Percentiles rank a stretch among this genome's conserved stretches.
These are phyloP conservation scores for Clavaria fumosa DNA, from an alignment of 768 basidiomycete species.

Conservation along the genomic window DNA sequence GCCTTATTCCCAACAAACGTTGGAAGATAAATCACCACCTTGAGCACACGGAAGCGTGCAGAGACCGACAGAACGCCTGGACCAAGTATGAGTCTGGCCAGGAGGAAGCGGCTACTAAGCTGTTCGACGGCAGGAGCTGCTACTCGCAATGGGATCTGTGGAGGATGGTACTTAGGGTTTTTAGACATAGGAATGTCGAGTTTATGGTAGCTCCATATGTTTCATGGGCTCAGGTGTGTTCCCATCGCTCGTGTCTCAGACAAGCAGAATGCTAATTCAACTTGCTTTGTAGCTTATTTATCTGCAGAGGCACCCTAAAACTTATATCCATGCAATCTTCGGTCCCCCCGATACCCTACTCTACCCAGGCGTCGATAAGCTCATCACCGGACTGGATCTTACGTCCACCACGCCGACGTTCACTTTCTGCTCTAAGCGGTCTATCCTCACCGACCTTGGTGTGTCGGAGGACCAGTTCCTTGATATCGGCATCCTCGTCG, in stretches of 20 bases:
- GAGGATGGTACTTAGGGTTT: conserved; percentile 82
- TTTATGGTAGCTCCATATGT: conserved; percentile 93
- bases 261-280: not conserved
- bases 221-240: conserved; percentile 85
- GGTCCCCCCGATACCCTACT: conserved; percentile 83
- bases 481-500: conserved; percentile 84
- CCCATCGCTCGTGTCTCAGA: conserved; percentile 5
- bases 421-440: conserved; percentile 70
- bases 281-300: conserved; percentile 60
- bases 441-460: conserved; percentile 39
- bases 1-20: conserved; percentile 64
- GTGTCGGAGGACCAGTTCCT: conserved; percentile 85
- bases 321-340: conserved; percentile 89
- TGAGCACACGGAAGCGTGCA: conserved; percentile 52
- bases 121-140: conserved; percentile 64
- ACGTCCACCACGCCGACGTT: conserved; percentile 52
- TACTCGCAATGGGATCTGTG: conserved; percentile 85
- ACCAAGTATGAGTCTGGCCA: conserved; percentile 82
- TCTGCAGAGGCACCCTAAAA: conserved; percentile 82
- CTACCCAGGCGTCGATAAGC: conserved; percentile 74
- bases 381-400: conserved; percentile 83
- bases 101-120: conserved; percentile 74
- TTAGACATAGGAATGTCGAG: conserved; percentile 89
- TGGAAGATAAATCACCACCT: conserved; percentile 43
- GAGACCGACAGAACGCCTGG: conserved; percentile 80